phyloP scores from a whole-genome alignment of 208 protist species.

The Balamuthia mandrillaris region DNA sequence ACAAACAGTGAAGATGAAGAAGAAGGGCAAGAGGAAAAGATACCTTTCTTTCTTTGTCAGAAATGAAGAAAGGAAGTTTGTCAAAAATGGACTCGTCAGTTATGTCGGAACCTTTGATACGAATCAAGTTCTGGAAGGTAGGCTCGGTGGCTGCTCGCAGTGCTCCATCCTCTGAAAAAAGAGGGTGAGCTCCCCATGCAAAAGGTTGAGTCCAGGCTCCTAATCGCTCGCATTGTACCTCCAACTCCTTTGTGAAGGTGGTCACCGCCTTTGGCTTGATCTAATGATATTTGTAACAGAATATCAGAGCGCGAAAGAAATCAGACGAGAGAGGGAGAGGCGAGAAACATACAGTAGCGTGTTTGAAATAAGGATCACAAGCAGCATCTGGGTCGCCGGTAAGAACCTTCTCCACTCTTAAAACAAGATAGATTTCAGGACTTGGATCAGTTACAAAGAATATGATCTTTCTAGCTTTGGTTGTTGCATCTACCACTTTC shows the following conservation, averaged over 20 bases:
- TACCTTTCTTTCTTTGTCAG: conserved; percentile 12
- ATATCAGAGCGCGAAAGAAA: not conserved
- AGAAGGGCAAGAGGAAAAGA: no score
- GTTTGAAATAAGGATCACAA: conserved; percentile 32
- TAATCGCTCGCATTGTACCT: not conserved
- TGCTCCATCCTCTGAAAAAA: no score
- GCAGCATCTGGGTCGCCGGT: not conserved
- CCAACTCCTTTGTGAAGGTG: not conserved
- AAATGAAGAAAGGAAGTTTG: not conserved
- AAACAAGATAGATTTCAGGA: conserved; percentile 6
- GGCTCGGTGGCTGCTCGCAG: no score
- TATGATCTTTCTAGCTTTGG: conserved; percentile 15
- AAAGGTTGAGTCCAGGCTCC: not conserved
- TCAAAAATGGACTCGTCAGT: conserved; percentile 8
- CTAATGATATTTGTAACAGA: not conserved
- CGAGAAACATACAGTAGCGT: not conserved
- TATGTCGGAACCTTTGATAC: not conserved
- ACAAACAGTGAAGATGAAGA: no score
- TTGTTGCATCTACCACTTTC: not conserved
- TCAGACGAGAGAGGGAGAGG: not conserved
- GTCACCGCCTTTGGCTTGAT: conserved; percentile 16
- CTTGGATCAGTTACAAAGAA: not conserved
- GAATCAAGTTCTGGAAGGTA: not conserved
- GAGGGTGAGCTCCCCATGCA: conserved; percentile 4
- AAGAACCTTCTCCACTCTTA: not conserved